These are phyloP conservation scores for Alternaria postmessia DNA, from an alignment of 2,329 filamentous ascomycete genomes.

Conservation along the genomic window DNA sequence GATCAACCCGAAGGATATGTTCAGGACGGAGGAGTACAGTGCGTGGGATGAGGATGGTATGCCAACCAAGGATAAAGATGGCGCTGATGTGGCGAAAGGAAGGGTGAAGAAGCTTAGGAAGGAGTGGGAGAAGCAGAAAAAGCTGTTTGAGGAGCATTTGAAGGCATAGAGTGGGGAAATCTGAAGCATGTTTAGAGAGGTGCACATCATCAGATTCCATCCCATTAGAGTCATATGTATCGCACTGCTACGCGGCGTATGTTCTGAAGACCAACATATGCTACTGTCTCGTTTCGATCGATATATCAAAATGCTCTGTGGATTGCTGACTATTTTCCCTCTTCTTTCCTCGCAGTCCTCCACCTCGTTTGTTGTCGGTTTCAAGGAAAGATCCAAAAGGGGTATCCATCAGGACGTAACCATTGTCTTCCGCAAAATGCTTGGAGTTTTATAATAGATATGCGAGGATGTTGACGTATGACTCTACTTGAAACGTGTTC, in stretches of 20 bases:
- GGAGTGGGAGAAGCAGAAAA: conserved; percentile 91
- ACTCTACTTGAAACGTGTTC: too few relatives aligned
- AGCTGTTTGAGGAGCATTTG: conserved; percentile 68
- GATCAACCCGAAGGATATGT: conserved; percentile 66
- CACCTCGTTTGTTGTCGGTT: too few relatives aligned
- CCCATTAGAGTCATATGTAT: too few relatives aligned
- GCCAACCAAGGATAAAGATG: conserved; percentile 78
- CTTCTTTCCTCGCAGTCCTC: too few relatives aligned
- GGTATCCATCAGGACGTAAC: fast-evolving
- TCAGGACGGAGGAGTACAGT: conserved; percentile 68
- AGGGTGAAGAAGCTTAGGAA: conserved; percentile 84
- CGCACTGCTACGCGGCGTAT: neutral
- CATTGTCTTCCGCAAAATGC: too few relatives aligned
- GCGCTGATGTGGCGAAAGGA: conserved; percentile 81
- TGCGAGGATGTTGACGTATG: too few relatives aligned
- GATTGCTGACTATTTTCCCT: too few relatives aligned
- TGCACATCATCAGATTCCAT: neutral
- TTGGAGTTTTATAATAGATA: too few relatives aligned
- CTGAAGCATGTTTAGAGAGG: neutral
- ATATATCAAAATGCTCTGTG: too few relatives aligned
- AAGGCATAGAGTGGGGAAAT: neutral
- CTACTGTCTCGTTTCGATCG: too few relatives aligned
- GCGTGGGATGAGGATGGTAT: conserved; percentile 86
- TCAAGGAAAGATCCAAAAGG: too few relatives aligned
- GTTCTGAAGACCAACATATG: too few relatives aligned